Conservation (phyloP, 192 early-diverging fungal genomes). For the Gaertneriomyces semiglobifer region DNA sequence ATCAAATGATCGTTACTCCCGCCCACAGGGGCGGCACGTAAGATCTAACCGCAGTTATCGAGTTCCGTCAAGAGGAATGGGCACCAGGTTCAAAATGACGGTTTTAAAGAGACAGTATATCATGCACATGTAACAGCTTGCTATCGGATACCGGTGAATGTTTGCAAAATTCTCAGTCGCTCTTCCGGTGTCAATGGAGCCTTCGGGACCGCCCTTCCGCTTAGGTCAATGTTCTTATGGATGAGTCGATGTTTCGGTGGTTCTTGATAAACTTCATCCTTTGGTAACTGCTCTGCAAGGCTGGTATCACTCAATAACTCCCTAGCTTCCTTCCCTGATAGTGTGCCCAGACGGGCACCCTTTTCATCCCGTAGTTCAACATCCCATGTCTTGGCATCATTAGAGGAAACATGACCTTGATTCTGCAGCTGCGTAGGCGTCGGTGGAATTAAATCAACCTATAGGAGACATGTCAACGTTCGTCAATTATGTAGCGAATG, state of each 20-base stretch:
- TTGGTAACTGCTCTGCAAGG: slow-evolving; percentile 20
- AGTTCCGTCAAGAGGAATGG: too few relatives aligned
- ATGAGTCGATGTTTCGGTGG: background rate
- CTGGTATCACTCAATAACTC: slow-evolving; percentile 6
- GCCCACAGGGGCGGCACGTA: too few relatives aligned
- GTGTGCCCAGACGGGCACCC: slow-evolving; percentile 12
- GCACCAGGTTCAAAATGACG: too few relatives aligned
- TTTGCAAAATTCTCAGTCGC: slow-evolving; percentile 35
- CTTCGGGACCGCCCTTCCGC: slow-evolving; percentile 19
- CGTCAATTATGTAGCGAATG: background rate
- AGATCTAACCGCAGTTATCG: too few relatives aligned
- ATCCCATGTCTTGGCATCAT: slow-evolving; percentile 49
- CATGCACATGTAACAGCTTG: too few relatives aligned
- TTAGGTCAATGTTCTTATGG: slow-evolving; percentile 29
- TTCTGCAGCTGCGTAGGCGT: slow-evolving; percentile 53
- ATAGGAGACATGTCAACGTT: background rate
- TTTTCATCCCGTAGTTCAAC: slow-evolving; percentile 32
- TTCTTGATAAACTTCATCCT: slow-evolving; percentile 3
- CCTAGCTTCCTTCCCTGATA: slow-evolving; percentile 29
- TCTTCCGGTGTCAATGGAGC: slow-evolving; percentile 31
- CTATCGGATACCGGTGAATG: slow-evolving; percentile 26
- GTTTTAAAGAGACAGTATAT: too few relatives aligned
- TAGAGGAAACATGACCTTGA: slow-evolving; percentile 36
- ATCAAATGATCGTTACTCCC: too few relatives aligned
- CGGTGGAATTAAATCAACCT: slow-evolving; percentile 63